Base-by-base conservation (phyloP, 129 eudicot genomes). In the Helianthus tuberosus region DNA sequence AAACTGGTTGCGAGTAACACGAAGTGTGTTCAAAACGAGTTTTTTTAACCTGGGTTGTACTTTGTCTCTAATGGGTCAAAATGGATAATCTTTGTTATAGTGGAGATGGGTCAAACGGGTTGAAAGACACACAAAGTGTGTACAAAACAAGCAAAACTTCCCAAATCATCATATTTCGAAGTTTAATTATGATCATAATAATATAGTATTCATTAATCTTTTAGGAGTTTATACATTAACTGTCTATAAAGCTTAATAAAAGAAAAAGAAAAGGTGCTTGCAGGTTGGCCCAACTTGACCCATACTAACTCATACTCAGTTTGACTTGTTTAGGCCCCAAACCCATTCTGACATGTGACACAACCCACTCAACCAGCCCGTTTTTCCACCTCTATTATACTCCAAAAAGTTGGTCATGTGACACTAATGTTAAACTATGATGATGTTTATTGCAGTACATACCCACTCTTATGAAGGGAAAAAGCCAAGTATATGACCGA, bases 381-480 rank as follows among this genome's bases (percentile, higher is more conserved):
- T 58, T 9, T 57, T 23, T 4, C 15, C 64, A 58, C 64, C 64
- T 58, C 64, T 58, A 58, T 25, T 74, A 62, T 38, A 60, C 17
- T 25, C 15, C 49, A 44, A 59, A 47, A 55, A 46, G 17, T 32
- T 32, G 36, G 36, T 32, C 36, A 32, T 3, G 36, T 32, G 36
- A 60, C 29, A 57, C 63, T 51, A 41, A 62, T 49, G 41, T 16
- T 49, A 9, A 49, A 77, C 29, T 15, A 49, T 12, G n/a, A 60
- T 61, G 46, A 43, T 61, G 47, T 14, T 60, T 46, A 68, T 59
- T 84, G 83, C 89, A 94, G 98, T 94, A 94, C 77, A 71, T 94
- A 78, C 96, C 97, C 5, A 91, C 81, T 80, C 64, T 88, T 39
- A 88, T 94, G 89, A 80, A 79, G 36, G 96, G 97, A 13, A 91